Conservation (phyloP, 116 monocot species). For the Dioscorea cayenensis region DNA sequence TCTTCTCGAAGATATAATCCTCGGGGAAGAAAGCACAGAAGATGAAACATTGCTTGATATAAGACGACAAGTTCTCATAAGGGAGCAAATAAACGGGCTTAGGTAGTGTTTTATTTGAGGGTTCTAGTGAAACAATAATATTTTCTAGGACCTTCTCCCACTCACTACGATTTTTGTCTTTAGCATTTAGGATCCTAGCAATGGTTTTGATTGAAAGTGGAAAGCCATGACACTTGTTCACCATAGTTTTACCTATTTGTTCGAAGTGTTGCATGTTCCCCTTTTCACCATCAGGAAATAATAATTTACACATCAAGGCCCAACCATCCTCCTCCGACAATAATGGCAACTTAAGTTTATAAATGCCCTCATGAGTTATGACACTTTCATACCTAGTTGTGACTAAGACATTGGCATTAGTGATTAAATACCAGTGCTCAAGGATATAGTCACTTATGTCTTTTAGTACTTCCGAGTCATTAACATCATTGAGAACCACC, state of each 20-base stretch:
- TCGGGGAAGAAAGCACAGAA: constrained; percentile 47
- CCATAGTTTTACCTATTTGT: constrained; percentile 30
- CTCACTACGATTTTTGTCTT: background rate
- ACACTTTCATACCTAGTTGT: constrained; percentile 38
- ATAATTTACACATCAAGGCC: constrained; percentile 29
- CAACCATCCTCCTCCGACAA: constrained; percentile 26
- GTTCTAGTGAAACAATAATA: constrained; percentile 16
- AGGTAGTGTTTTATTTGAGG: background rate
- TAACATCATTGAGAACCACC: constrained; percentile 42
- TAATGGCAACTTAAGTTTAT: background rate
- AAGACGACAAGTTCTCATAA: constrained; percentile 45
- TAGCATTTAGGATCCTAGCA: constrained; percentile 20
- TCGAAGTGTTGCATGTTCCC: constrained; percentile 8
- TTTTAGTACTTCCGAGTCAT: constrained; percentile 5
- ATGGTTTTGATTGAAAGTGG: constrained; percentile 38
- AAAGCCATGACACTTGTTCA: constrained; percentile 27
- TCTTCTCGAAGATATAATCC: constrained; percentile 5
- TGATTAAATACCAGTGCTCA: background rate
- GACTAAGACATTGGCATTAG: constrained; percentile 26
- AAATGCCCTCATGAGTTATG: background rate
- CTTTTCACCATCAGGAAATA: constrained; percentile 6
- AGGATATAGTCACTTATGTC: constrained; percentile 6
- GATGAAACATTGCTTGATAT: constrained; percentile 58
- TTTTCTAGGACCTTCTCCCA: constrained; percentile 28
- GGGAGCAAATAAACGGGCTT: constrained; percentile 5